Percentiles rank a stretch among this genome's conserved stretches.
phyloP scores from a whole-genome alignment of 2,329 filamentous ascomycete genomes.

The Fusarium miscanthi region DNA sequence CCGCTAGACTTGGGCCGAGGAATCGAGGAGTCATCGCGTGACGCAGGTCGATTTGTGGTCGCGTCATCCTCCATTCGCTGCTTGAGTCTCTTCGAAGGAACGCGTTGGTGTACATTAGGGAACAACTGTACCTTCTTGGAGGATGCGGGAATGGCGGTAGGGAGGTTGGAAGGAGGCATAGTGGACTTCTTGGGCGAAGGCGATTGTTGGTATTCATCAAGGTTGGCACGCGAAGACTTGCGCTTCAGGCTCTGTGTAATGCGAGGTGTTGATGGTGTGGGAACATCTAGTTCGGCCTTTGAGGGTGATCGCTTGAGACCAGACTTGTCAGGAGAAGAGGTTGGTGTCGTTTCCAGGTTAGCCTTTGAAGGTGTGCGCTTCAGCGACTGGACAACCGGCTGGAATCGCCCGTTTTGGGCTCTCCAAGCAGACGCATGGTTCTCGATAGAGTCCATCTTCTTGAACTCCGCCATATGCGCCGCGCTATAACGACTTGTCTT shows the following conservation, averaged over 20 bases:
- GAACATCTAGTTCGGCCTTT: constrained; percentile 65
- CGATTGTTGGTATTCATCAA: constrained; percentile 49
- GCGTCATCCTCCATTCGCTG: constrained; percentile 75
- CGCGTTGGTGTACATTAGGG: constrained; percentile 37
- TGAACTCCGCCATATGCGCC: constrained; percentile 87
- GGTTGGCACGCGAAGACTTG: constrained; percentile 44
- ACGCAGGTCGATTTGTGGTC: constrained; percentile 71
- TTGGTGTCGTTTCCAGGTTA: constrained; percentile 52
- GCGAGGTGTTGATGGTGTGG: constrained; percentile 56
- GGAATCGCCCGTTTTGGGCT: constrained; percentile 63
- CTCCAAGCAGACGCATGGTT: constrained; percentile 85
- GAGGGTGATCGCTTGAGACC: constrained; percentile 64
- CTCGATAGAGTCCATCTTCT: constrained; percentile 97
- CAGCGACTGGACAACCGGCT: constrained; percentile 56
- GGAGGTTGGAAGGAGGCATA: constrained; percentile 36
- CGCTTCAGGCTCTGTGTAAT: constrained; percentile 53
- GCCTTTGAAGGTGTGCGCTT: constrained; percentile 60
- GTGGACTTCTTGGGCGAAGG: constrained; percentile 45
- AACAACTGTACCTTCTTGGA: constrained; percentile 29
- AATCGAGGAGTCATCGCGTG: constrained; percentile 62
- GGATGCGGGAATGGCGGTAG: constrained; percentile 35
- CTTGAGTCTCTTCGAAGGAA: constrained; percentile 76
- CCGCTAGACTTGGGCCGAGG: constrained; percentile 57
- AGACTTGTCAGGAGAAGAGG: constrained; percentile 47
- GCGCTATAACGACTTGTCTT: constrained; percentile 84